Base-by-base conservation (phyloP, 257 asterid genomes). In the Jaltomata sinuosa region DNA sequence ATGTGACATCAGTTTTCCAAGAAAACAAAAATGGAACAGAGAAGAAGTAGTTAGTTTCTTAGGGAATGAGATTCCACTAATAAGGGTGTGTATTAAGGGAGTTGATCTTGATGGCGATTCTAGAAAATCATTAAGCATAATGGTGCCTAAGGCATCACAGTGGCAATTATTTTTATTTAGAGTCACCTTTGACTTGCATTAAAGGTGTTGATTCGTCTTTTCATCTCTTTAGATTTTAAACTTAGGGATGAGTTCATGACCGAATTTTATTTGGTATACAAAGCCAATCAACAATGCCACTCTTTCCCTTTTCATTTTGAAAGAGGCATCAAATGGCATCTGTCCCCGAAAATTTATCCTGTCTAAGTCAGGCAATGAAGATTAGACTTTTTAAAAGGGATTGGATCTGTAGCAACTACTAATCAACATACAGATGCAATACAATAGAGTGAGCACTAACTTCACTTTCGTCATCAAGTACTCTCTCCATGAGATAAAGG, bases 401-500 rank as follows among this genome's bases (percentile, higher is more conserved):
- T 16, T 25, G 10, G 40, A 74, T 14, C 57, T n/a, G 11, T 74
- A 45, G 59, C 59, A 74, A 74, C 31, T 45, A 45, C 81, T 45
- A 74, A 45, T 45, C 25, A 29, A 45, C 59, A 74, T 45, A 74
- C 59, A 45, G 21, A 15, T 25, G 38, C 32, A 74, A 74, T 25
- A 74, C 8, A 74, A 74, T 27, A 82, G 84, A 84, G 80, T 40
- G 40, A 62, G 74, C 53, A 86, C 89, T 88, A 88, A 96, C 99
- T 87, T 92, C 99, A 68, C 94, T 93, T 87, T 92, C 95, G 49
- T 96, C 99, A 85, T 96, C 98, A 88, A 96, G 88, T 84, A 96
- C 99, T 84, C 94, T 90, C 87, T 96, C 99, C 99, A 96, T 96
- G 83, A 96, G 95, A 93, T 96, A 96, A 80, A 96, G 93, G 89